These are phyloP conservation scores for Aegilops sharonensis DNA, from an alignment of 176 grass and related monocot species.

Conservation along the genomic window DNA sequence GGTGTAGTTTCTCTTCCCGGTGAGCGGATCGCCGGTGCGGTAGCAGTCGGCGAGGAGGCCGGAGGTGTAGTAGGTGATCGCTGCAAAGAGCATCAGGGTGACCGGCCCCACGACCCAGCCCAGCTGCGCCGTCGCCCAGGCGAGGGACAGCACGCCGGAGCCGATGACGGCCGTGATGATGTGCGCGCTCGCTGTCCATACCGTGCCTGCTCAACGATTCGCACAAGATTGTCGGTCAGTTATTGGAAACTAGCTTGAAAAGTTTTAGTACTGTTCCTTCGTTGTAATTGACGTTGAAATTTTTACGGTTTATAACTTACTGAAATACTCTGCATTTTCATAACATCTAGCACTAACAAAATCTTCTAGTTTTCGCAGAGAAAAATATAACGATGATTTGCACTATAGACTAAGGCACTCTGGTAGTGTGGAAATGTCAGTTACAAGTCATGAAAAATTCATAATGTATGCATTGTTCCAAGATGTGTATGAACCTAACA, in stretches of 20 bases:
- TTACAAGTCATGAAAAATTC: background rate
- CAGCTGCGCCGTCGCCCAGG: slow-evolving; percentile 83
- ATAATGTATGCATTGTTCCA: background rate
- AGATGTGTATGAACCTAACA: background rate
- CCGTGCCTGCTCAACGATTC: slow-evolving; percentile 43
- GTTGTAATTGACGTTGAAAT: background rate
- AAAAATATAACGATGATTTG: background rate
- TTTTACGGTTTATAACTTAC: background rate
- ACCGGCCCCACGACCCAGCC: slow-evolving; percentile 70
- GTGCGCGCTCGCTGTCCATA: slow-evolving; percentile 88
- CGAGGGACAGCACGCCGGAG: slow-evolving; percentile 86
- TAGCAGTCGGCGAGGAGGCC: slow-evolving; percentile 84
- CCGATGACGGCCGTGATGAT: slow-evolving; percentile 97
- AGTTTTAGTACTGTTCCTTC: background rate
- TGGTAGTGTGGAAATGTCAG: background rate
- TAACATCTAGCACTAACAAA: background rate
- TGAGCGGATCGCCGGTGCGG: slow-evolving; percentile 49
- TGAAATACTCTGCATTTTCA: background rate
- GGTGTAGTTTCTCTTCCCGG: slow-evolving; percentile 75
- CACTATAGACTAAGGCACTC: background rate
- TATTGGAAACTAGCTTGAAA: background rate
- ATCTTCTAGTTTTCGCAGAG: background rate
- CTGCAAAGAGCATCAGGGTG: slow-evolving; percentile 62
- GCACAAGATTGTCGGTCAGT: background rate
- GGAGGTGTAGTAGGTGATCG: slow-evolving; percentile 87